Percentiles rank a stretch among this genome's conserved stretches.
Conservation (phyloP, 345 rosid genomes). For the Bruguiera gymnorhiza region DNA sequence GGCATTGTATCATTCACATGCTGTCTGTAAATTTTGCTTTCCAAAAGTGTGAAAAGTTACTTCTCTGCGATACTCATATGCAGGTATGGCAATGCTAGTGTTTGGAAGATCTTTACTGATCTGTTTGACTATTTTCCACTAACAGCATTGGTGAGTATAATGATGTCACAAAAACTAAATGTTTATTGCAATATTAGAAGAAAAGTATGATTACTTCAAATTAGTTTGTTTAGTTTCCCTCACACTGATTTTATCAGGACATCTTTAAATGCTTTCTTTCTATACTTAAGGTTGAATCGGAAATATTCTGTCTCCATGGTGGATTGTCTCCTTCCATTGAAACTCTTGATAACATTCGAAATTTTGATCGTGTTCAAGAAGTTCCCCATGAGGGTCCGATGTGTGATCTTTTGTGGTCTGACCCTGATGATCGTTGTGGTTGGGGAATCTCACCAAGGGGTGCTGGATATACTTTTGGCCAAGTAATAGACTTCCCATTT, state of each 20-base stretch:
- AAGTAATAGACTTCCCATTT: constrained; percentile 41
- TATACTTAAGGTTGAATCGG: constrained; percentile 78
- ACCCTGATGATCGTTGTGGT: constrained; percentile 94
- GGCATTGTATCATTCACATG: neutral
- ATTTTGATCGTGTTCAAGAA: constrained; percentile 91
- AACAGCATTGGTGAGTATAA: constrained; percentile 87
- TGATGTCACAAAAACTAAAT: neutral
- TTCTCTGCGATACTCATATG: constrained; percentile 24
- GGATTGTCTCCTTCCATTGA: constrained; percentile 94
- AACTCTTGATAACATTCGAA: constrained; percentile 84
- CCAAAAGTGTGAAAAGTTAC: neutral
- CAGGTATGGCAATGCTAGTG: constrained; percentile 96
- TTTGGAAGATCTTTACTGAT: constrained; percentile 90
- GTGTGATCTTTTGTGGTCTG: constrained; percentile 98
- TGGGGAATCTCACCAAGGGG: constrained; percentile 99
- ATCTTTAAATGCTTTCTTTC: neutral
- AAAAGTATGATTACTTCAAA: too few species aligned
- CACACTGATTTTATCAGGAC: too few species aligned
- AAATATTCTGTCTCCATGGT: constrained; percentile 90
- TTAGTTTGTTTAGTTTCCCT: too few species aligned
- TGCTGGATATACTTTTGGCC: constrained; percentile 96
- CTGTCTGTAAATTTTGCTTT: neutral
- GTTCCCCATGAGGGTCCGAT: constrained; percentile 98
- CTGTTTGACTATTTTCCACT: constrained; percentile 92
- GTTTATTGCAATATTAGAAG: too few species aligned